Base-by-base conservation (phyloP, 169 alveolate genomes). In the Theileria annulata region DNA sequence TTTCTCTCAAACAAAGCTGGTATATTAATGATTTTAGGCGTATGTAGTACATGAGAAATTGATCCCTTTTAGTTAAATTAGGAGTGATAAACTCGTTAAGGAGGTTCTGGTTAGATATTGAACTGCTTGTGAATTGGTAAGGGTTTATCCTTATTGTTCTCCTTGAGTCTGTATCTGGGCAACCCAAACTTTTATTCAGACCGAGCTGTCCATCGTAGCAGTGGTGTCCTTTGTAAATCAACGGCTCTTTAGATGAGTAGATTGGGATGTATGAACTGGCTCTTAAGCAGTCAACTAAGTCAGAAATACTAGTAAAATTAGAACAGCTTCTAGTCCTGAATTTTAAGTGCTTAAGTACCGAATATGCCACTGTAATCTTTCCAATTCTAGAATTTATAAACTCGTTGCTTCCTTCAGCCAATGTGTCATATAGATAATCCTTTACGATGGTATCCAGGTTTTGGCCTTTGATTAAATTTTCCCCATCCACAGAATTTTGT, bases 241-340 rank as follows among this genome's bases (percentile, higher is more conserved):
- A 88, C 58, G 66, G 66, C n/a, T 75, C 68, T 12, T 75, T 80
- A 35, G 86, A 71, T 1, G 93, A 88, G 33, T 76, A 51, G 74
- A 80, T 75, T 33, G 93, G 93, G 31, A 88, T 86, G 25, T 88
- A 82, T 72, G 89, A 85, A n/a, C 92, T 85, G 27, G 90, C 93
- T 4, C 89, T 72, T 9, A 88, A 48, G 25, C 88, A 89, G 54
- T 70, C 85, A 8, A 73, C 74, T 72, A 88, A 48, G 63, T 88
- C 93, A 0, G 35, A 27, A 63, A 80, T 78, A 62, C 85, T 82
- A 28, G 48, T 54, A 75, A 88, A 88, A 8, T 80, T 71, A 25
- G 86, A 77, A 3, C 77, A 63, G 48, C 48, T 56, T 56, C 60
- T 25, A n/a, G 79, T 80, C 58, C 77, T 68, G 48, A 83, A 88